Evolutionary conservation across 192 early-diverging fungal genomes (phyloP).

Genomic region (Helicostylum pulchrum): DNA sequence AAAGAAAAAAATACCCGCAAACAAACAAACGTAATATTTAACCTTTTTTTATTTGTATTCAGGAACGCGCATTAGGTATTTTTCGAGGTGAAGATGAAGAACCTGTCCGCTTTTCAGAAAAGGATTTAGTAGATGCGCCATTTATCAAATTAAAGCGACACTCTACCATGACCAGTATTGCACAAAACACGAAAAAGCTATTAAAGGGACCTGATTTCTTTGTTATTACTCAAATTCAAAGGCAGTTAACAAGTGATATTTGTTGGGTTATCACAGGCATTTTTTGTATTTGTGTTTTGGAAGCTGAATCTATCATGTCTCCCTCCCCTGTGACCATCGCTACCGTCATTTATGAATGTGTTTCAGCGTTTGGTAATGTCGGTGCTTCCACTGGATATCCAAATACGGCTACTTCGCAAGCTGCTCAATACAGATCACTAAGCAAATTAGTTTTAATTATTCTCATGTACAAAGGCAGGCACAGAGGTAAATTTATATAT

Average conservation of each 20-base stretch:
- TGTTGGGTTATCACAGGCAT: constrained; percentile 32
- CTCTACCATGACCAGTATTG: constrained; percentile 18
- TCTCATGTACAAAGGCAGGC: constrained; percentile 35
- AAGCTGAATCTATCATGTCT: constrained; percentile 26
- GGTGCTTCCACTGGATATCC: constrained; percentile 32
- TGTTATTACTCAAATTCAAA: constrained; percentile 37
- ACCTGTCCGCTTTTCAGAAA: constrained; percentile 11
- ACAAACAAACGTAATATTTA: neutral
- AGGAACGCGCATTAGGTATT: constrained; percentile 35
- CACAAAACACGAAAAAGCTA: constrained; percentile 8
- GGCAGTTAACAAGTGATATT: constrained; percentile 36
- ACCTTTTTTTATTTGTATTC: neutral
- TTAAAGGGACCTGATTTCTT: constrained; percentile 34
- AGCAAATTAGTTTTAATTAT: constrained; percentile 31
- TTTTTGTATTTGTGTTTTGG: constrained; percentile 28
- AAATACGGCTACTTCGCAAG: constrained; percentile 23
- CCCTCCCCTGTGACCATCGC: constrained; percentile 29
- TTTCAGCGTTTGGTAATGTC: constrained; percentile 36
- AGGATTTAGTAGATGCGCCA: neutral
- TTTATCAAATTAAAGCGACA: constrained; percentile 10
- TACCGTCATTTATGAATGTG: constrained; percentile 33
- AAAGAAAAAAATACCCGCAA: neutral
- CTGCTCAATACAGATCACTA: constrained; percentile 20
- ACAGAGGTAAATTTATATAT: constrained; percentile 26
- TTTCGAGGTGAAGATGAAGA: constrained; percentile 25